Evolutionary conservation across 2,329 filamentous ascomycete species (phyloP).

Genomic region (Amauroascus verrucosus): DNA sequence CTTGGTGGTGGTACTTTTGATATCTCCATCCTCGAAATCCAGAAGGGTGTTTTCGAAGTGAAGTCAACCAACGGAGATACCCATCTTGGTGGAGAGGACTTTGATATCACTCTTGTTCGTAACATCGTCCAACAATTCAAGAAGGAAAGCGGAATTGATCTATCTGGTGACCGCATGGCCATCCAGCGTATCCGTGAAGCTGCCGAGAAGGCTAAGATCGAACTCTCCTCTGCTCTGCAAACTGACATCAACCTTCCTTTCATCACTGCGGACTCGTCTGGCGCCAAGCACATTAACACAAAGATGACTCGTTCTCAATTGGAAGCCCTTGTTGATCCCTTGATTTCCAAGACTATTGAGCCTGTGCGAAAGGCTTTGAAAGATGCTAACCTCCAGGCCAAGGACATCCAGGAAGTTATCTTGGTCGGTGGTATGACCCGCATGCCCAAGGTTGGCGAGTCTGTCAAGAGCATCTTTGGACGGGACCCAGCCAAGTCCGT

Average conservation of each 20-base stretch:
- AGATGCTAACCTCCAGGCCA: conserved; percentile 81
- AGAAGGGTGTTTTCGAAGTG: conserved; percentile 96
- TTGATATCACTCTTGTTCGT: conserved; percentile 88
- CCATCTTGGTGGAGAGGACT: conserved; percentile 95
- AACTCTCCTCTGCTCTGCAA: conserved; percentile 86
- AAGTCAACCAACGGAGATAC: conserved; percentile 99
- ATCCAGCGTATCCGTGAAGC: conserved; percentile 98
- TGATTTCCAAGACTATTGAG: conserved; percentile 77
- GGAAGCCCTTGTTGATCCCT: conserved; percentile 80
- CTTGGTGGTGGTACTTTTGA: conserved; percentile 97
- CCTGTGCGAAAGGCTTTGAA: conserved; percentile 95
- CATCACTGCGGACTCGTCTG: conserved; percentile 91
- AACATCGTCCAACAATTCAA: conserved; percentile 94
- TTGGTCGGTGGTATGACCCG: conserved; percentile 98
- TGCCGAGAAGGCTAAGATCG: conserved; percentile 98
- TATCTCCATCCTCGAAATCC: conserved; percentile 95
- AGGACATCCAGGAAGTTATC: conserved; percentile 95
- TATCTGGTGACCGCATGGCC: conserved; percentile 89
- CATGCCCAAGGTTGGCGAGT: conserved; percentile 97
- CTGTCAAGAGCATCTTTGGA: conserved; percentile 92
- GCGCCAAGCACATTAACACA: conserved; percentile 95
- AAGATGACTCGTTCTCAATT: conserved; percentile 90
- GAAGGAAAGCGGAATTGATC: conserved; percentile 85
- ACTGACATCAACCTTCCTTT: conserved; percentile 98
- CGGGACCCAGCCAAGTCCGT: conserved; percentile 96